These are phyloP conservation scores for Auxenochlorella protothecoides DNA, from an alignment of 139 green algal genomes.

Conservation along the genomic window DNA sequence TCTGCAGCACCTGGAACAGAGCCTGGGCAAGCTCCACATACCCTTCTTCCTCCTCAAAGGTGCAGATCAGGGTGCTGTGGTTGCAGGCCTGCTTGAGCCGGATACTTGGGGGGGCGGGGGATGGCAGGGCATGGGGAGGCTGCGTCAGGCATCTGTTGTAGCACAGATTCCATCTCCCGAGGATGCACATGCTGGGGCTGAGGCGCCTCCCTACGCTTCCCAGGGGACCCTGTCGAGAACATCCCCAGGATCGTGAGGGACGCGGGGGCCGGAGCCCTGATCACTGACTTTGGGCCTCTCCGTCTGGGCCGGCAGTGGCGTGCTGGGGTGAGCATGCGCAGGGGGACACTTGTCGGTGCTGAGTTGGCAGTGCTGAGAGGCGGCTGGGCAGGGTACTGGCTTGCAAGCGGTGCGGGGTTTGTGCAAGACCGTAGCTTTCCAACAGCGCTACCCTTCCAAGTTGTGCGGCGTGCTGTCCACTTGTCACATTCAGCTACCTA, in stretches of 20 bases:
- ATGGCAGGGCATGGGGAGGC: not conserved
- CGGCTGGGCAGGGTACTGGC: not conserved
- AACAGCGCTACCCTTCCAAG: too few species aligned
- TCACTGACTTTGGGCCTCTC: slow-evolving; percentile 84
- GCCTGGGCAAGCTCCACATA: slow-evolving; percentile 50
- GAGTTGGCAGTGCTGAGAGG: too few species aligned
- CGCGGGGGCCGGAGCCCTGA: slow-evolving; percentile 53
- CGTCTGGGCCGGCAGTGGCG: slow-evolving; percentile 64
- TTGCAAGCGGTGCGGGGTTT: slow-evolving; percentile 12
- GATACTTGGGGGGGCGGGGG: not conserved
- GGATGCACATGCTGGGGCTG: not conserved
- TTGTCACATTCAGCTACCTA: too few species aligned
- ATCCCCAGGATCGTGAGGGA: slow-evolving; percentile 57
- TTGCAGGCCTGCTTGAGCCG: not conserved
- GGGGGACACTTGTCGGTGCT: not conserved
- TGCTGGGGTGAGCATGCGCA: slow-evolving; percentile 26
- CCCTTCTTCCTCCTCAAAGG: slow-evolving; percentile 65
- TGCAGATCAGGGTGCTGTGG: not conserved
- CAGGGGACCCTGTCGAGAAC: slow-evolving; percentile 56
- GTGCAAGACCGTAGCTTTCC: not conserved
- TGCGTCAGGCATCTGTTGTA: too few species aligned
- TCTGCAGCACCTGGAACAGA: slow-evolving; percentile 51
- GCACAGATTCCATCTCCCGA: not conserved
- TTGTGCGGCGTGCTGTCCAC: too few species aligned
- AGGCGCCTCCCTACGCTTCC: too few species aligned